Conservation (phyloP, 2,329 filamentous ascomycete genomes). For the Thermothelomyces thermophilus region DNA sequence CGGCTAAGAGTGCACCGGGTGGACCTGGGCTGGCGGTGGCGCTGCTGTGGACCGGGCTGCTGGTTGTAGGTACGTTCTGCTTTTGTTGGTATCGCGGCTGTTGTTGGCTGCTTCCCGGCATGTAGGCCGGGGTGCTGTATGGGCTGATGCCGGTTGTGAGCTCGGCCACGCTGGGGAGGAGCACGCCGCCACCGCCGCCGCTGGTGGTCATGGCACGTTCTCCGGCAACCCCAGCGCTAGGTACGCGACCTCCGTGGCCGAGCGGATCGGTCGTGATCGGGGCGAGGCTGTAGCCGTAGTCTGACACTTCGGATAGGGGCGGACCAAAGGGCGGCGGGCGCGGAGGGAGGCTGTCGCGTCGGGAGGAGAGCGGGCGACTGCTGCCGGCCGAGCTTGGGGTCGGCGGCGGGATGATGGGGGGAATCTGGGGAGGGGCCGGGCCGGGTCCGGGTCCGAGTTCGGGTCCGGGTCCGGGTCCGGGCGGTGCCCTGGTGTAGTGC, state of each 20-base stretch:
- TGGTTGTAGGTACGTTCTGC: not conserved
- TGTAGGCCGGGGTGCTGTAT: conserved; percentile 52
- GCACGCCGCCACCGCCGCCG: conserved; percentile 21
- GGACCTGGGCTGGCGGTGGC: not conserved
- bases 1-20: no score
- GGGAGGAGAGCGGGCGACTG: conserved; percentile 34
- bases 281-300: conserved; percentile 38
- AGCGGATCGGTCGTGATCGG: conserved; percentile 39
- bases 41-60: conserved; percentile 12
- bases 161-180: conserved; percentile 56
- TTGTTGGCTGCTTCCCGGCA: conserved; percentile 22
- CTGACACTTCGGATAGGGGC: conserved; percentile 28
- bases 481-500: conserved; percentile 35
- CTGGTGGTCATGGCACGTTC: not conserved
- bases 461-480: conserved; percentile 29
- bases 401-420: conserved; percentile 23
- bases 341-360: conserved; percentile 38
- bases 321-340: conserved; percentile 25
- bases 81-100: conserved; percentile 3
- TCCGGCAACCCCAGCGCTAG: not conserved
- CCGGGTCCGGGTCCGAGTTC: conserved; percentile 36
- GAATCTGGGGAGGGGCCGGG: conserved; percentile 7
- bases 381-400: conserved; percentile 22
- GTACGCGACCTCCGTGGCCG: not conserved
- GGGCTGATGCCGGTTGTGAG: conserved; percentile 58